Evolutionary conservation across 768 basidiomycete genomes (phyloP), one percentile per base, ranked within the genome.

Genomic region (Naganishia friedmannii): DNA sequence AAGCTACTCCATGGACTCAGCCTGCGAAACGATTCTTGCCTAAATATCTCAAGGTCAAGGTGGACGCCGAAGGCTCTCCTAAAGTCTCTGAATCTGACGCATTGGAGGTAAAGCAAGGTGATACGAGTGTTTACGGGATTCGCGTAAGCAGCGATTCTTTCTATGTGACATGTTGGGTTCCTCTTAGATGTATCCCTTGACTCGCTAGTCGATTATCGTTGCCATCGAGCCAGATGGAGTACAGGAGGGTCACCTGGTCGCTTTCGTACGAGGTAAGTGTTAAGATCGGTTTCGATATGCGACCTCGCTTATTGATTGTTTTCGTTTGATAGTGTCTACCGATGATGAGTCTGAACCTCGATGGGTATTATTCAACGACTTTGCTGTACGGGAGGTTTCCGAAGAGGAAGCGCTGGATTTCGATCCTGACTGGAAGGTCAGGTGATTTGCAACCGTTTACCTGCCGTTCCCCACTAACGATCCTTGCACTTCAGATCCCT

Each of bases 321-420:
- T 21, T 6, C 19, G 12, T 23, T 37, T n/a, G 37, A 53, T 28
- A 70, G 65, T 66, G 21, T 54, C 65, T n/a, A 66, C 23, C 60
- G 60, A 65, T 26, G 53, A 26, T n/a, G 57, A 58, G 28, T 3
- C 39, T 19, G 70, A 60, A 21, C 76, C 79, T 66, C 86, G 87
- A 0, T 99, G 96, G 96, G 89, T 89, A 75, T 80, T 98, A 67
- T 98, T 98, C 87, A 99, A 99, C 77, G 96, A 99, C 77, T 99
- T 99, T 77, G 85, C 88, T 0, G 96, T 99, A 15, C 84, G 85
- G 57, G 90, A 91, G 68, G 87, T 97, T 34, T 83, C 89, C 1
- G 90, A 95, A 80, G 85, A 88, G 39, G 93, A 97, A 74, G 95
- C 91, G 0, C 81, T 98, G 70, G 88, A 89, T 75, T 93, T 96